Base-by-base conservation (phyloP, 805 yeast genomes). In the Saccharomycopsis fodiens region DNA sequence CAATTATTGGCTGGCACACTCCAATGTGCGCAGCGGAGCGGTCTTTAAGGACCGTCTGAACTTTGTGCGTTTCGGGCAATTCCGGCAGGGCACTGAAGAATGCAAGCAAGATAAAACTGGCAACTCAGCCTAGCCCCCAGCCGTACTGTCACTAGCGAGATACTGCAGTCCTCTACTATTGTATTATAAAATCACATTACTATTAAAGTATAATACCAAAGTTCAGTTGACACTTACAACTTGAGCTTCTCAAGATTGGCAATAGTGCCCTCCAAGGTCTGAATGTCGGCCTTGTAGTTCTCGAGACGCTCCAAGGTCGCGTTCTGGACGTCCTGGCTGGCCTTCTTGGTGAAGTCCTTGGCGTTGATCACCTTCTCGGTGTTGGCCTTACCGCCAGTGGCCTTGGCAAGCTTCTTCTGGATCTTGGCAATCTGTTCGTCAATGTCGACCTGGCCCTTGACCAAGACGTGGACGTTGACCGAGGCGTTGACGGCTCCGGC, bases 361-460 rank as follows among this genome's bases (percentile, higher is more conserved):
- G 79, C 76, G 48, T 63, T 61, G 55, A 86, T 77, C 19, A 50
- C 32, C 32, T 47, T 47, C 38, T 50, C 49, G 41, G 81, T 74
- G 67, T 87, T 91, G 54, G 79, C 78, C 51, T 85, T 72, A 52
- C 76, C 67, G 56, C 76, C 80, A 55, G 68, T 64, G 37, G 82
- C 76, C 64, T 82, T 83, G 50, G 64, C 73, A 57, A 89, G 72
- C 70, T 85, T 91, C 74, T 78, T 78, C 58, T 70, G 64, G 32
- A 88, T 93, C 74, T 91, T 93, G 55, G 70, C 60, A 57, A 93
- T 85, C 69, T 93, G 97, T 46, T 83, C 83, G 58, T 88, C 97
- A 55, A 89, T 76, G 64, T 91, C 97, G 55, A 93, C 80, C 61
- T 84, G 89, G 45, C 97, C 98, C 73, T 87, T 89, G 47, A 91